These are phyloP conservation scores for Daldinia grandis DNA, from an alignment of 495 filamentous ascomycete species.

Conservation along the genomic window DNA sequence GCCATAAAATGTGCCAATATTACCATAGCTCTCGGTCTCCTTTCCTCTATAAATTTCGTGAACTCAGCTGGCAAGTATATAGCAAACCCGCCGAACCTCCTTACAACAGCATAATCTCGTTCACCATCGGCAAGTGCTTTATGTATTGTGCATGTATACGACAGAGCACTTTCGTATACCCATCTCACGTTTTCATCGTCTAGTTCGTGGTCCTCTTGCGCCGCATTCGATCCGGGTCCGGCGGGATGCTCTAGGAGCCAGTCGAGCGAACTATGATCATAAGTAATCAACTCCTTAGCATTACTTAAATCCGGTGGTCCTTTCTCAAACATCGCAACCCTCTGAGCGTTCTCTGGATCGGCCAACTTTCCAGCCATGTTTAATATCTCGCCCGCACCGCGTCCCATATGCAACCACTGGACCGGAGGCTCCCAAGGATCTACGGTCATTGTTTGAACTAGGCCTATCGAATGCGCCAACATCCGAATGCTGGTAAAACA, in stretches of 20 bases:
- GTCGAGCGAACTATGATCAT: constrained; percentile 40
- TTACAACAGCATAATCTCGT: constrained; percentile 41
- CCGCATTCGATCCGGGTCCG: constrained; percentile 28
- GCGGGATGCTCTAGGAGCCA: constrained; percentile 46
- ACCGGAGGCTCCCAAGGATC: constrained; percentile 48
- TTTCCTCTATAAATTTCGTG: constrained; percentile 46
- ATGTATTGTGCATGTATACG: constrained; percentile 49
- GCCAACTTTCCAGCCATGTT: constrained; percentile 33
- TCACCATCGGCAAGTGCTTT: constrained; percentile 42
- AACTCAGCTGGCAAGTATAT: constrained; percentile 50
- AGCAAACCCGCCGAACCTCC: constrained; percentile 51
- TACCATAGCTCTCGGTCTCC: constrained; percentile 52
- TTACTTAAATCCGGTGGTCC: constrained; percentile 41
- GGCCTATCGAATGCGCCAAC: constrained; percentile 45
- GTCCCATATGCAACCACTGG: constrained; percentile 48
- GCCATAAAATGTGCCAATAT: constrained; percentile 54
- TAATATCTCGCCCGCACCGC: constrained; percentile 43
- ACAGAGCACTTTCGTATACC: constrained; percentile 47
- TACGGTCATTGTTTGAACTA: constrained; percentile 44
- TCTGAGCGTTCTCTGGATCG: constrained; percentile 20
- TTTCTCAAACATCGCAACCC: constrained; percentile 34
- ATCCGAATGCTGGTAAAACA: constrained; percentile 44
- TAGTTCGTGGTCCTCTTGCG: constrained; percentile 42
- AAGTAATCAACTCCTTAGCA: constrained; percentile 33
- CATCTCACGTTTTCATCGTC: constrained; percentile 41